Conservation (phyloP, 1,139 yeast species). For the Wickerhamiella pararugosa region DNA sequence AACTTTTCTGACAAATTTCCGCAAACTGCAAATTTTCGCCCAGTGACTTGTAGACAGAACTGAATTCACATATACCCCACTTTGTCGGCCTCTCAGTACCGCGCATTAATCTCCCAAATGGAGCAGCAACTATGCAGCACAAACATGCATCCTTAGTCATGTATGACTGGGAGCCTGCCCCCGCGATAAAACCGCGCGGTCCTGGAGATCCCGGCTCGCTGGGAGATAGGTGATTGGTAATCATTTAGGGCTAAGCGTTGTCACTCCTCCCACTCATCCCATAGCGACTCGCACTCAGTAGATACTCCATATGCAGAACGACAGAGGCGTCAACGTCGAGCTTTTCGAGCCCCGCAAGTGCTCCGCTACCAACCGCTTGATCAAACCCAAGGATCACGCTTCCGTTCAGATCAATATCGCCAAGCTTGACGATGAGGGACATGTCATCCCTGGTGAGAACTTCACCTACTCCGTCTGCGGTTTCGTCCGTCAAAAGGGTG, state of each 20-base stretch:
- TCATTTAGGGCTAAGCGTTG: background rate
- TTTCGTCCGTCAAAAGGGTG: conserved; percentile 81
- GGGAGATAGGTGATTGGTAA: too few species aligned
- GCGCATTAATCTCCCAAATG: too few species aligned
- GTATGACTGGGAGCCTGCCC: too few species aligned
- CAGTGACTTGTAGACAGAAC: too few species aligned
- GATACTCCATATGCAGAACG: conserved; percentile 72
- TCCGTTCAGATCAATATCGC: conserved; percentile 89
- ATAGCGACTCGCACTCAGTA: background rate
- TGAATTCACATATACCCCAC: too few species aligned
- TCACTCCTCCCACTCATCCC: background rate
- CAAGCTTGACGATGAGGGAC: conserved; percentile 88
- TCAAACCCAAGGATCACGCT: conserved; percentile 99
- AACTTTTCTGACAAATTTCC: too few species aligned
- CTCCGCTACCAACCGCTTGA: conserved; percentile 99
- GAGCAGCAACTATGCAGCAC: too few species aligned
- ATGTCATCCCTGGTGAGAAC: conserved; percentile 82
- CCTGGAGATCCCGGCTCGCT: background rate
- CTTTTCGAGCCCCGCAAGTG: conserved; percentile 99
- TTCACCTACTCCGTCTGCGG: conserved; percentile 96
- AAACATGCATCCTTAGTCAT: too few species aligned
- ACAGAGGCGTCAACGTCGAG: conserved; percentile 99
- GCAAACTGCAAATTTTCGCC: too few species aligned
- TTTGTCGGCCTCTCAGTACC: too few species aligned
- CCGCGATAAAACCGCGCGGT: background rate